Percentiles rank a stretch among this genome's conserved stretches.
Evolutionary conservation across 441 rosid genomes (phyloP).

Genomic region (Erodium moschatum): DNA sequence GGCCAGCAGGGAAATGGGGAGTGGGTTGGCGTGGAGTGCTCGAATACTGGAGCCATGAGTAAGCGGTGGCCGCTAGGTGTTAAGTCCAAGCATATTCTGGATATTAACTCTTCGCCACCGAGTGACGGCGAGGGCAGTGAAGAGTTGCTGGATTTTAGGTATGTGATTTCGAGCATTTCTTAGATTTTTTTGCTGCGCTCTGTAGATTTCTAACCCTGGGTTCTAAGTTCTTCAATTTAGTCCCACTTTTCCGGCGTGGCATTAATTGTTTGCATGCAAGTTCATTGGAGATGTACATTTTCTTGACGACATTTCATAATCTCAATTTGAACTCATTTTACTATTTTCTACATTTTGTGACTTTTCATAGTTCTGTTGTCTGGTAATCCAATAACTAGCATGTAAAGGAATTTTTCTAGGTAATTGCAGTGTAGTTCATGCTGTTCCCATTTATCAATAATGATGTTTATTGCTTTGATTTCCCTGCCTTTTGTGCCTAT

Average conservation of each 20-base stretch:
- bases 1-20: slow-evolving; percentile 33
- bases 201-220: neutral
- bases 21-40: slow-evolving; percentile 69
- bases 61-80: slow-evolving; percentile 79
- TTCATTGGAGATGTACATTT: no score
- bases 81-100: slow-evolving; percentile 57
- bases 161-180: slow-evolving; percentile 11
- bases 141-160: slow-evolving; percentile 45
- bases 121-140: slow-evolving; percentile 54
- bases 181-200: neutral
- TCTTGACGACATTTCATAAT: neutral
- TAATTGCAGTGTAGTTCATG: no score
- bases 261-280: neutral
- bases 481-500: neutral
- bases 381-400: no score
- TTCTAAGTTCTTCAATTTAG: neutral
- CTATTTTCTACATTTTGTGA: no score
- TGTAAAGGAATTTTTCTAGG: no score
- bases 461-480: no score
- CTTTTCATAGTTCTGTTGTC: no score
- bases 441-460: no score
- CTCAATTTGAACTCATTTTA: no score
- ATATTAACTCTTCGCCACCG: slow-evolving; percentile 82
- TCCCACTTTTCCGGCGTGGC: neutral
- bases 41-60: slow-evolving; percentile 44